Evolutionary conservation across 805 yeast genomes (phyloP), one percentile per base, ranked within the genome.

Genomic region (Candida taoyuanica): DNA sequence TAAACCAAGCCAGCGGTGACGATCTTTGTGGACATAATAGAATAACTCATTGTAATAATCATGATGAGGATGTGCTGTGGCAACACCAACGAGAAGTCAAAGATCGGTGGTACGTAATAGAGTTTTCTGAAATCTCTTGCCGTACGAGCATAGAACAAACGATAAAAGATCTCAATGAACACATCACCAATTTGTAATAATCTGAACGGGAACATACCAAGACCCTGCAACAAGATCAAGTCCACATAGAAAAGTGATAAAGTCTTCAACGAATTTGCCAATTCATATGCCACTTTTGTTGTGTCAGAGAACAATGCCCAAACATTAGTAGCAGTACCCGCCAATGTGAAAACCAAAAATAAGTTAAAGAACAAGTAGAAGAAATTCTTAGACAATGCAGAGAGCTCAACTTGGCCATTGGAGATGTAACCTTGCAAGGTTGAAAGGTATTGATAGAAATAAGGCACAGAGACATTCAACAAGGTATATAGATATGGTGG

Each of bases 351-450:
- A 29, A 91, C 93, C 56, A 91, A 69, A 54, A 91, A 93, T 72
- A 93, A 71, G 62, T 91, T 91, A 47, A 91, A 94, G 62, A 93
- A 93, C 29, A 89, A 82, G 60, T 88, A 93, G 58, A 93, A 89
- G 63, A 91, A 91, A 64, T 93, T 93, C 63, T 93, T 91, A 17
- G 94, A 80, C 3, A 91, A 88, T 14, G 88, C 75, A 0, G 96
- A 84, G n/a, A 88, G 65, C 59, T 91, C 98, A 47, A 85, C 95
- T 51, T 93, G 98, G 31, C 95, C 88, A 51, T 83, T 80, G 5
- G 97, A 87, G 0, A 94, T 78, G 53, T 77, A 85, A 0, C 98
- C 98, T 65, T 91, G 98, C 31, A 74, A 66, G 5, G 77, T 67
- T 1, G 98, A 81, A 34, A 89, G 64, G 71, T 81, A 85, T 31